Conservation (phyloP, 495 filamentous ascomycete species). For the Podospora sp. region DNA sequence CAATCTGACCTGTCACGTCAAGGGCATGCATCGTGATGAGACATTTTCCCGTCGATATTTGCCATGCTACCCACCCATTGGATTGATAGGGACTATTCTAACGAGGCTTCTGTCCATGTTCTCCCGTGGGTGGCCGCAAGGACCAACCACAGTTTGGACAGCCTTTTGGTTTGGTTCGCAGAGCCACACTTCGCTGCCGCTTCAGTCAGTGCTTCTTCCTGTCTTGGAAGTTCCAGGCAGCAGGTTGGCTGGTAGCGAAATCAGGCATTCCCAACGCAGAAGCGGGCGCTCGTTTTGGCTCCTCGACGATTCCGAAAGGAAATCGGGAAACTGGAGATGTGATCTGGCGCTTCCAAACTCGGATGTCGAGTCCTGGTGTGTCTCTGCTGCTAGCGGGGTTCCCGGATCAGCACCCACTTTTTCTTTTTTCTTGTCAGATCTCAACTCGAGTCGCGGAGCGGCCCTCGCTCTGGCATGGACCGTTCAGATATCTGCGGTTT, state of each 20-base stretch:
- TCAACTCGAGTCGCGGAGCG: background rate
- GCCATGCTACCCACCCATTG: constrained; percentile 1
- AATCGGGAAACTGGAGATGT: background rate
- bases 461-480: background rate
- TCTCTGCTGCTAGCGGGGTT: background rate
- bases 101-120: constrained; percentile 17
- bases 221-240: background rate
- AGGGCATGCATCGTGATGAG: constrained; percentile 16
- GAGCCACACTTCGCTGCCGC: background rate
- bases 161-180: background rate
- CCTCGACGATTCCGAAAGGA: background rate
- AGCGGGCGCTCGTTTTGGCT: background rate
- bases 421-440: background rate
- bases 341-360: background rate
- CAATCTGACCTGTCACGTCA: constrained; percentile 7
- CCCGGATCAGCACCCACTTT: background rate
- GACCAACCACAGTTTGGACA: background rate
- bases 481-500: background rate
- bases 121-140: constrained; percentile 9
- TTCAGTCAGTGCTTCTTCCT: background rate
- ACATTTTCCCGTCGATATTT: constrained; percentile 10
- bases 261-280: background rate
- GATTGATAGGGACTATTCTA: constrained; percentile 2
- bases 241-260: background rate
- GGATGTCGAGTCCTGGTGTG: background rate